Conservation (phyloP, 2,329 filamentous ascomycete species). For the Anisogramma anomala region DNA sequence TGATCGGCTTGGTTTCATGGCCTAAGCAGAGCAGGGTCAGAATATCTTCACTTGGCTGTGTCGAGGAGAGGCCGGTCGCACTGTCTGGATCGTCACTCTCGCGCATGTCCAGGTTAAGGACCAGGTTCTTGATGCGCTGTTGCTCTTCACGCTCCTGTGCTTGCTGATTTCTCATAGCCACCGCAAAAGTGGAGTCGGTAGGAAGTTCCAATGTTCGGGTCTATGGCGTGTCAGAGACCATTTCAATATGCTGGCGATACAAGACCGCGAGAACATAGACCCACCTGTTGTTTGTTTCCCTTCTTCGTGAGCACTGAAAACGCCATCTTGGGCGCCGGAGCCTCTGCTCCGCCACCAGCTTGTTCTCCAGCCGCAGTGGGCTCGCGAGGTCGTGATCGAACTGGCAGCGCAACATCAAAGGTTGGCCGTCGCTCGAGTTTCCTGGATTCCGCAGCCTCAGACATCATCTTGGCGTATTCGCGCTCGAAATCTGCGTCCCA, state of each 20-base stretch:
- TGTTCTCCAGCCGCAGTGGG: constrained; percentile 27
- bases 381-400: constrained; percentile 61
- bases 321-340: constrained; percentile 63
- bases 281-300: constrained; percentile 85
- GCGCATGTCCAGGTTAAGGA: constrained; percentile 89
- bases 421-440: constrained; percentile 91
- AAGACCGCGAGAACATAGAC: constrained; percentile 13
- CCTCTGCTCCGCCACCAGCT: constrained; percentile 21
- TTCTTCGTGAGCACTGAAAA: constrained; percentile 94
- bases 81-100: constrained; percentile 72
- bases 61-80: constrained; percentile 33
- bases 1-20: constrained; percentile 34
- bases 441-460: constrained; percentile 87
- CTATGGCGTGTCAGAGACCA: constrained; percentile 31
- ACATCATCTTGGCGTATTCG: constrained; percentile 97
- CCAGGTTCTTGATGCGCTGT: constrained; percentile 94
- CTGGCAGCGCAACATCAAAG: constrained; percentile 95
- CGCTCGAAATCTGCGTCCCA: constrained; percentile 95
- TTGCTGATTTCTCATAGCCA: constrained; percentile 93
- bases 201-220: constrained; percentile 84
- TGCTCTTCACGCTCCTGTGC: constrained; percentile 93
- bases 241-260: not conserved
- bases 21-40: constrained; percentile 24
- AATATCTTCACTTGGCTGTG: not conserved
- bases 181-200: constrained; percentile 84